phyloP scores from a whole-genome alignment of 176 grass and related monocot species.

The Metroxylon sagu region DNA sequence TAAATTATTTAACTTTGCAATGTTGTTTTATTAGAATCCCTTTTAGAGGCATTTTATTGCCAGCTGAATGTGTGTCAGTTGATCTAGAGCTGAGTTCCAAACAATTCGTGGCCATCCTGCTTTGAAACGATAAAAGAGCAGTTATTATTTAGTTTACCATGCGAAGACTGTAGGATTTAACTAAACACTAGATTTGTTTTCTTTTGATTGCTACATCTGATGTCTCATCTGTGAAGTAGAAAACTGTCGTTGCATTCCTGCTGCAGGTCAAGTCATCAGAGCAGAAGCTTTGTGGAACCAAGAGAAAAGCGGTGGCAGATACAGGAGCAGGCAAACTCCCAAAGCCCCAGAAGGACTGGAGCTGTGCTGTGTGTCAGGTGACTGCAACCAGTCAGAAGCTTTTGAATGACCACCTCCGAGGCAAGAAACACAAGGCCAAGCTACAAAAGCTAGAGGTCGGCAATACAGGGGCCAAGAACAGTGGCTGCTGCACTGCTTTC shows the following conservation, averaged over 20 bases:
- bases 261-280: not conserved
- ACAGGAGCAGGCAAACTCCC: not conserved
- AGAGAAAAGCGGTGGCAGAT: not conserved
- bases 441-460: not conserved
- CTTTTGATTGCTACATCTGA: not conserved
- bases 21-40: too few relatives aligned
- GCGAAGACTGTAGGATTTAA: too few relatives aligned
- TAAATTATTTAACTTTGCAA: too few relatives aligned
- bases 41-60: too few relatives aligned
- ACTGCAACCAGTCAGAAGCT: not conserved
- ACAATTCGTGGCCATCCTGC: too few relatives aligned
- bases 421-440: conserved; percentile 10
- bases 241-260: not conserved
- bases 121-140: too few relatives aligned
- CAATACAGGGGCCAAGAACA: not conserved
- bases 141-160: too few relatives aligned
- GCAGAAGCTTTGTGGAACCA: conserved; percentile 1
- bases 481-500: not conserved
- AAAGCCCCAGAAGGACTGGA: conserved; percentile 5
- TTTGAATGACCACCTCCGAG: conserved; percentile 4
- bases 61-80: too few relatives aligned
- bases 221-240: not conserved
- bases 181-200: too few relatives aligned
- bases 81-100: too few relatives aligned
- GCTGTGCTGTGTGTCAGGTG: conserved; percentile 1